Evolutionary conservation across 441 rosid genomes (phyloP).

Genomic region (Aquilaria agallochum): DNA sequence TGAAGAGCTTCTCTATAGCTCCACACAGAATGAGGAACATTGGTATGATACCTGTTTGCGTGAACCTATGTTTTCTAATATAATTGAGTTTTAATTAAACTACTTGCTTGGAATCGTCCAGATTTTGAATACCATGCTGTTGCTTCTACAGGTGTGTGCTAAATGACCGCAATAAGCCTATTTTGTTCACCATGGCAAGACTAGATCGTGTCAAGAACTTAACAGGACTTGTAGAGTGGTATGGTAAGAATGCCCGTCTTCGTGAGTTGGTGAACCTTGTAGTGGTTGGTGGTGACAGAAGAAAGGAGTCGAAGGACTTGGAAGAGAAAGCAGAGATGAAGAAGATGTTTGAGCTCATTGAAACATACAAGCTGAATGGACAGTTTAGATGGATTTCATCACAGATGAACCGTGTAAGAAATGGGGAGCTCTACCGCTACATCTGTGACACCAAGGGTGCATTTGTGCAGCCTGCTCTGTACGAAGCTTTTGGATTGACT

Average conservation of each 20-base stretch:
- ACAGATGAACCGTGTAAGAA: constrained; percentile 86
- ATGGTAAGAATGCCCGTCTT: constrained; percentile 55
- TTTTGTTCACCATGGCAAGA: constrained; percentile 84
- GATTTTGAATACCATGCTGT: background rate
- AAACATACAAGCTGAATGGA: constrained; percentile 68
- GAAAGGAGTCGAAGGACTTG: constrained; percentile 71
- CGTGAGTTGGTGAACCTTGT: constrained; percentile 76
- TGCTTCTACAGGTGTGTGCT: constrained; percentile 51
- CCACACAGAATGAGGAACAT: constrained; percentile 82
- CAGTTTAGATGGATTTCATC: constrained; percentile 95
- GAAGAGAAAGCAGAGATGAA: constrained; percentile 92
- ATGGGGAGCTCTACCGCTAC: constrained; percentile 84
- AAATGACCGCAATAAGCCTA: constrained; percentile 64
- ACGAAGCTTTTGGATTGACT: constrained; percentile 90
- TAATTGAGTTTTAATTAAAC: too few relatives aligned
- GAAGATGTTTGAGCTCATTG: constrained; percentile 66
- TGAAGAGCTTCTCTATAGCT: constrained; percentile 84
- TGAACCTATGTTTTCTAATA: background rate
- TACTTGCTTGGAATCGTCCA: background rate
- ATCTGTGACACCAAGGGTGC: constrained; percentile 86
- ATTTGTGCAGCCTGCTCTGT: constrained; percentile 88
- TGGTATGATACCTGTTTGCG: constrained; percentile 36
- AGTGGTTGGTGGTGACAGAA: constrained; percentile 85
- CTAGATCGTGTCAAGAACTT: constrained; percentile 84
- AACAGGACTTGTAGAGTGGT: constrained; percentile 84